These are phyloP conservation scores for Stenocarpella maydis DNA, from an alignment of 2,329 filamentous ascomycete genomes.

Conservation along the genomic window DNA sequence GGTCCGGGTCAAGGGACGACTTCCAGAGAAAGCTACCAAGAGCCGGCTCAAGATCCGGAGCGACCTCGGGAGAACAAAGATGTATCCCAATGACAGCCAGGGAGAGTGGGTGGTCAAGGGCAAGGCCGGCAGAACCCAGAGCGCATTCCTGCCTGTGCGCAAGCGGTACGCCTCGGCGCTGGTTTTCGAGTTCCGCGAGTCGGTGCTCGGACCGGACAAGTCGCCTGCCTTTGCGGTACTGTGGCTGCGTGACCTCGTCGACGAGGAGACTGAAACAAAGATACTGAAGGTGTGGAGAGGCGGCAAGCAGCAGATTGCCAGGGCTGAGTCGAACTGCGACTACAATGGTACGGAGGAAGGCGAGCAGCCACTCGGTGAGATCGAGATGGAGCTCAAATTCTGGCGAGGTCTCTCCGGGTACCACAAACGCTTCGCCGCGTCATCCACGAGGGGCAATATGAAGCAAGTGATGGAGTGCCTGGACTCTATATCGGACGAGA, in stretches of 20 bases:
- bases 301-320: conserved; percentile 57
- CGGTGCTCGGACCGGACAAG: conserved; percentile 59
- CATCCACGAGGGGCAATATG: conserved; percentile 61
- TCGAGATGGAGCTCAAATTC: conserved; percentile 66
- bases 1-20: conserved; percentile 54
- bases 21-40: conserved; percentile 57
- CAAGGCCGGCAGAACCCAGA: conserved; percentile 44
- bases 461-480: conserved; percentile 70
- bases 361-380: conserved; percentile 62
- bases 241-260: conserved; percentile 74
- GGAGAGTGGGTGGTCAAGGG: conserved; percentile 61
- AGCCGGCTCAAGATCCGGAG: conserved; percentile 68
- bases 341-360: conserved; percentile 58
- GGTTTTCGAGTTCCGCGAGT: conserved; percentile 67
- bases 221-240: conserved; percentile 69
- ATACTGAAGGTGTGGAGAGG: conserved; percentile 73
- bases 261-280: conserved; percentile 69
- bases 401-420: conserved; percentile 68
- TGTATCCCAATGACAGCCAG: conserved; percentile 57
- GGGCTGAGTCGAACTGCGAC: conserved; percentile 46
- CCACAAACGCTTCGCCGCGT: conserved; percentile 61
- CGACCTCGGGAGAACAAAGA: conserved; percentile 64
- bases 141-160: conserved; percentile 63
- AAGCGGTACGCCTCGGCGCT: conserved; percentile 67
- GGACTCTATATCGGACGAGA: conserved; percentile 66